These are phyloP conservation scores for Collybia sp. DNA, from an alignment of 768 basidiomycete genomes.

Conservation along the genomic window DNA sequence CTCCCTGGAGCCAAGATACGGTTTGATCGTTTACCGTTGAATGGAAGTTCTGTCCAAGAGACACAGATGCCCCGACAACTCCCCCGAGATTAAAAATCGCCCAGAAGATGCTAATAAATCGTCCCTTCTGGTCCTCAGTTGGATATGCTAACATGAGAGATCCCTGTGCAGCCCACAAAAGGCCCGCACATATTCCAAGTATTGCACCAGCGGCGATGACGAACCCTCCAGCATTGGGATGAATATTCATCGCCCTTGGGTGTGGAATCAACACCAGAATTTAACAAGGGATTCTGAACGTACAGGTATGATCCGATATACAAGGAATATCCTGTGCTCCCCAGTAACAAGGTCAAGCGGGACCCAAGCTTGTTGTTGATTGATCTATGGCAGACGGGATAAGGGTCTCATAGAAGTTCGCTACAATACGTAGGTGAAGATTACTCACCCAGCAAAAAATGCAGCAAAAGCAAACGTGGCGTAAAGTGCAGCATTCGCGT, in stretches of 20 bases:
- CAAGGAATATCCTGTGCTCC: slow-evolving; percentile 71
- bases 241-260: slow-evolving; percentile 64
- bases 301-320: slow-evolving; percentile 74
- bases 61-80: slow-evolving; percentile 74
- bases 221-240: slow-evolving; percentile 55
- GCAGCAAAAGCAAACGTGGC: slow-evolving; percentile 40
- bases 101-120: slow-evolving; percentile 80
- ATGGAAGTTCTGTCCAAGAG: slow-evolving; percentile 66
- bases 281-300: slow-evolving; percentile 13
- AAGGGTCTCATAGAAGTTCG: neutral
- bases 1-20: neutral
- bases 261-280: slow-evolving; percentile 1
- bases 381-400: slow-evolving; percentile 37
- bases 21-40: slow-evolving; percentile 38
- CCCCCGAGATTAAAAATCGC: slow-evolving; percentile 78
- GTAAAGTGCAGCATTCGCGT: slow-evolving; percentile 68
- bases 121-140: slow-evolving; percentile 76
- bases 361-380: slow-evolving; percentile 80
- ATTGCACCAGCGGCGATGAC: slow-evolving; percentile 70
- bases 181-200: slow-evolving; percentile 65
- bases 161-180: slow-evolving; percentile 83
- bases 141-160: slow-evolving; percentile 82
- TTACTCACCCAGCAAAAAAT: slow-evolving; percentile 28
- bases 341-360: slow-evolving; percentile 65
- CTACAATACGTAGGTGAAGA: neutral